Evolutionary conservation across 768 basidiomycete species (phyloP).

Genomic region (Boletus tylopilopsis): DNA sequence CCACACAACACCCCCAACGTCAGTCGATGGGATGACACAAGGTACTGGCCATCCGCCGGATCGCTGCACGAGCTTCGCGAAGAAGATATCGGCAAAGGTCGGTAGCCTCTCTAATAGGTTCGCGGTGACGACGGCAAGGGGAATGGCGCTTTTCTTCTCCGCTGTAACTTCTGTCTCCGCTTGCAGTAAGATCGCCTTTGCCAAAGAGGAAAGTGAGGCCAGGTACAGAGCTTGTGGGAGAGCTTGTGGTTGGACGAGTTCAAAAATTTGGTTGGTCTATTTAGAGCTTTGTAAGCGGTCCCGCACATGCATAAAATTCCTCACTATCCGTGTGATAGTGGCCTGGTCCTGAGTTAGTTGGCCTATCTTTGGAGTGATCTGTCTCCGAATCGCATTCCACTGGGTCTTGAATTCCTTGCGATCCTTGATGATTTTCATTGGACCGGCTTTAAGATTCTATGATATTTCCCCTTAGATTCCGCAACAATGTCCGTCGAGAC

Average conservation of each 20-base stretch:
- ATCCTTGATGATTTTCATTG: slow-evolving; percentile 62
- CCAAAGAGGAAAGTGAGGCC: slow-evolving; percentile 81
- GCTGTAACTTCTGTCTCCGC: slow-evolving; percentile 93
- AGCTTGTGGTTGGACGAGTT: slow-evolving; percentile 35
- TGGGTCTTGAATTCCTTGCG: slow-evolving; percentile 50
- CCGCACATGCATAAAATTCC: slow-evolving; percentile 25
- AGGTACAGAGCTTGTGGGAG: slow-evolving; percentile 49
- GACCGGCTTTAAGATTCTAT: slow-evolving; percentile 61
- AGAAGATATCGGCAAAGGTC: slow-evolving; percentile 71
- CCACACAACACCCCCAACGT: slow-evolving; percentile 50
- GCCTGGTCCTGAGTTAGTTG: slow-evolving; percentile 72
- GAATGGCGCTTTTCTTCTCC: slow-evolving; percentile 78
- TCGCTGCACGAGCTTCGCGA: slow-evolving; percentile 80
- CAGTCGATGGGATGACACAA: slow-evolving; percentile 47
- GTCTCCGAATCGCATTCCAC: slow-evolving; percentile 68
- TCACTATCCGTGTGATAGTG: slow-evolving; percentile 62
- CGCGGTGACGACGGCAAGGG: slow-evolving; percentile 69
- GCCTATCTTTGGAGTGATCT: slow-evolving; percentile 84
- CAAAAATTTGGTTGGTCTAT: slow-evolving; percentile 41
- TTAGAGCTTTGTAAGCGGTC: slow-evolving; percentile 9
- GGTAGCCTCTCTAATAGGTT: slow-evolving; percentile 60
- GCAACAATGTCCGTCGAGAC: slow-evolving; percentile 14
- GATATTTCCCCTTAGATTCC: slow-evolving; percentile 18
- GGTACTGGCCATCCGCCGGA: slow-evolving; percentile 89
- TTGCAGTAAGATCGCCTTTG: slow-evolving; percentile 85